These are phyloP conservation scores for Didymella pinodella DNA, from an alignment of 2,329 filamentous ascomycete species.

Conservation along the genomic window DNA sequence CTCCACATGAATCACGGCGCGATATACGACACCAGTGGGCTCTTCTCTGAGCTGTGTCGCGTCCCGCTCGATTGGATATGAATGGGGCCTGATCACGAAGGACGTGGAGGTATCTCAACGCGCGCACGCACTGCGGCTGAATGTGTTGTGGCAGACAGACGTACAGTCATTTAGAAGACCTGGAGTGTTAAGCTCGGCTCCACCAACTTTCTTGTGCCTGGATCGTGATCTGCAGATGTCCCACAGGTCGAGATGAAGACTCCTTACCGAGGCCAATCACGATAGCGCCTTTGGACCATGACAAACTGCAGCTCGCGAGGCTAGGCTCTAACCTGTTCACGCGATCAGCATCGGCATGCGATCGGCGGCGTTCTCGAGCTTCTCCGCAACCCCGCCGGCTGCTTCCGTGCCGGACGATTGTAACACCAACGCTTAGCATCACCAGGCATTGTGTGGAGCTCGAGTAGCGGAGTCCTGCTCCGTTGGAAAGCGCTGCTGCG, in stretches of 20 bases:
- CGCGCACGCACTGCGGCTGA: slow-evolving; percentile 1
- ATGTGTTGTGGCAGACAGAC: not conserved
- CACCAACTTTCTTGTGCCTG: slow-evolving; percentile 11
- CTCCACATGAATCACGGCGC: slow-evolving; percentile 2
- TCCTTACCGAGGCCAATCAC: slow-evolving; percentile 15
- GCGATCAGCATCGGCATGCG: slow-evolving; percentile 4
- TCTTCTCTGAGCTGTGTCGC: not conserved
- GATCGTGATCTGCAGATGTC: slow-evolving; percentile 11
- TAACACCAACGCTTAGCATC: slow-evolving; percentile 3
- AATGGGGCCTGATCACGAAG: not conserved
- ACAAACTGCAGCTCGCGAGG: not conserved
- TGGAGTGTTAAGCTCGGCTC: slow-evolving; percentile 15
- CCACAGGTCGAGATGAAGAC: slow-evolving; percentile 9
- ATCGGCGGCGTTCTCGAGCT: slow-evolving; percentile 7
- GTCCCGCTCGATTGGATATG: slow-evolving; percentile 2
- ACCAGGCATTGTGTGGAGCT: not conserved
- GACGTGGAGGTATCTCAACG: not conserved
- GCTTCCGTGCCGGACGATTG: slow-evolving; percentile 12
- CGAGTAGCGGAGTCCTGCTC: not conserved
- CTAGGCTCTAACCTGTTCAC: slow-evolving; percentile 7
- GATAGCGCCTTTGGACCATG: slow-evolving; percentile 6
- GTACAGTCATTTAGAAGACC: slow-evolving; percentile 3
- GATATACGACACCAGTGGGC: slow-evolving; percentile 9
- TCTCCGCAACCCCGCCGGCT: slow-evolving; percentile 15
- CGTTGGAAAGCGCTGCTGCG: not conserved